These are phyloP conservation scores for Spergularia azorica DNA, from an alignment of 179 eudicot genomes.

Conservation along the genomic window DNA sequence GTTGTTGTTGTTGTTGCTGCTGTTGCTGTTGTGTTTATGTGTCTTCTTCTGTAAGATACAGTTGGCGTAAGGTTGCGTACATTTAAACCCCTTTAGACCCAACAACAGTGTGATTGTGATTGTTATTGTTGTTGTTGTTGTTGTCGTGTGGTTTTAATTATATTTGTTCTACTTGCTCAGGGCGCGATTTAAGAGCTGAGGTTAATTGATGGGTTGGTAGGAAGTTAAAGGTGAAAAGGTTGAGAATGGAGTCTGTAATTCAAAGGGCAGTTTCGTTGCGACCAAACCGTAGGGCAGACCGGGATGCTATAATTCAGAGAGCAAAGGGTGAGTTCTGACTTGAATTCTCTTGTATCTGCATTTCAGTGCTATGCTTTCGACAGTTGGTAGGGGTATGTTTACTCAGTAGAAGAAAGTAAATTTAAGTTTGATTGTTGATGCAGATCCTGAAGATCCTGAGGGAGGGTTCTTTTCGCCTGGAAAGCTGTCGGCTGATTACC, in stretches of 20 bases:
- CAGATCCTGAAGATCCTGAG: conserved; percentile 39
- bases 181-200: background rate
- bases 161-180: background rate
- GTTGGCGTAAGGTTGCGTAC: background rate
- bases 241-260: conserved; percentile 50
- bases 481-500: conserved; percentile 50
- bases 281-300: conserved; percentile 58
- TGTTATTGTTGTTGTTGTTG: background rate
- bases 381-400: background rate
- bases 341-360: background rate
- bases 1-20: background rate
- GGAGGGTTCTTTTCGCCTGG: conserved; percentile 44
- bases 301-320: conserved; percentile 33
- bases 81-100: background rate
- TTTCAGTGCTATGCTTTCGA: background rate
- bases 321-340: conserved; percentile 35
- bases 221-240: conserved; percentile 9
- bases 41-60: too few species aligned
- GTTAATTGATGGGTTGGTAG: conserved; percentile 25
- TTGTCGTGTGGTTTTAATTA: background rate
- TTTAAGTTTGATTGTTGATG: conserved; percentile 27
- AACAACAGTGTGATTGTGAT: background rate
- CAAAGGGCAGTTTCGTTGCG: conserved; percentile 58
- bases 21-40: background rate
- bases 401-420: background rate